Base-by-base conservation (phyloP, 164 flowering plant species). In the Akebia trifoliata region DNA sequence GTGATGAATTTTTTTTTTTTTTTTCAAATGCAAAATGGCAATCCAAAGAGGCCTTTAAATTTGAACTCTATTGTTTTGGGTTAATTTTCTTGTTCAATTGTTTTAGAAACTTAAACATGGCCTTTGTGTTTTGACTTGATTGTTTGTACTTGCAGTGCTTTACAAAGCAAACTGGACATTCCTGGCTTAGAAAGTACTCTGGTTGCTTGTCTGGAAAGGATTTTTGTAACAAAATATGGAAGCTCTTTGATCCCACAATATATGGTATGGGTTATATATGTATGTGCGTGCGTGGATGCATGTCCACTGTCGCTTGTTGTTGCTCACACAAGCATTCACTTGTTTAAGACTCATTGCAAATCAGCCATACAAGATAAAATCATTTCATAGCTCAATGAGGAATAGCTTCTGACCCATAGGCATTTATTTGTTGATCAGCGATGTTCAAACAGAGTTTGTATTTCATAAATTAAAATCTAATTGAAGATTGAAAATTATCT, bases 141-240 rank as follows among this genome's bases (percentile, higher is more conserved):
- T 55, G 32, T 38, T 47, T 36, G 65, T 38, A 8, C 26, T 21
- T 69, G 64, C 47, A 92, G 98, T 70, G 86, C 79, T 43, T 73
- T 92, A 51, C 88, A 82, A 72, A 81, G 76, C 22, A 73, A 71
- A 56, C 56, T 66, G 17, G 80, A 81, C 65, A 71, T 76, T 14
- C 85, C 84, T 28, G 87, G 81, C 32, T 34, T 89, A 8, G 90
- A 81, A 52, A 69, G 40, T 42, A 67, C 79, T n/a, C 50, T 92
- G 56, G 87, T 81, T 60, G 77, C 78, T 59, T 80, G 93, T 68
- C 71, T 89, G 21, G 96, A 89, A 55, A 78, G 87, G 76, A 54
- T 92, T 29, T 92, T 92, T 71, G 54, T 56, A 47, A 89, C 95
- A 11, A 81, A 80, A 46, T 81, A 82, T 75, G 98, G 95, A 2